Evolutionary conservation across 2,329 filamentous ascomycete species (phyloP).

Genomic region (Alternaria infectoria): DNA sequence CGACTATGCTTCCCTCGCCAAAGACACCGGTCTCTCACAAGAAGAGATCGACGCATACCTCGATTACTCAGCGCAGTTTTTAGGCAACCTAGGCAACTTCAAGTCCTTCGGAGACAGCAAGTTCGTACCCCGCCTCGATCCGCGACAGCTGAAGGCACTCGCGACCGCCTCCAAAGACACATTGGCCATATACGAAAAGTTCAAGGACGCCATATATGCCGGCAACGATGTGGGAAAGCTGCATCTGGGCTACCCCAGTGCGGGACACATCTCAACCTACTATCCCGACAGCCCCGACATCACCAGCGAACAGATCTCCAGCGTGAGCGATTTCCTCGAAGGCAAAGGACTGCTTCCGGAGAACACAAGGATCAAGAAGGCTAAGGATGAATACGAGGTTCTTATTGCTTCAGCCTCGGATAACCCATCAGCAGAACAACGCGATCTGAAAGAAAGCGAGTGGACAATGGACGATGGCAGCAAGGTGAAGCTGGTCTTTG

Average conservation of each 20-base stretch:
- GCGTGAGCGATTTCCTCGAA: constrained; percentile 56
- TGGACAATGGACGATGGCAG: constrained; percentile 56
- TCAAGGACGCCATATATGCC: constrained; percentile 56
- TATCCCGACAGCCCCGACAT: constrained; percentile 58
- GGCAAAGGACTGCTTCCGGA: constrained; percentile 55
- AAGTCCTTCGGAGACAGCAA: constrained; percentile 59
- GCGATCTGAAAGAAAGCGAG: constrained; percentile 53
- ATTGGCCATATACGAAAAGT: constrained; percentile 49
- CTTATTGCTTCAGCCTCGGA: constrained; percentile 56
- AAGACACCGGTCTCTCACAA: constrained; percentile 50
- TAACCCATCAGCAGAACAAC: constrained; percentile 47
- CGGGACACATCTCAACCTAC: constrained; percentile 58
- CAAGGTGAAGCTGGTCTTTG: constrained; percentile 54
- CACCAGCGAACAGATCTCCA: constrained; percentile 56
- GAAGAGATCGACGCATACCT: constrained; percentile 48
- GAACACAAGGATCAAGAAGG: constrained; percentile 58
- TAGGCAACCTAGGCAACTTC: constrained; percentile 63
- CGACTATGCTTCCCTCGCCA: constrained; percentile 55
- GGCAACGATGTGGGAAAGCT: constrained; percentile 50
- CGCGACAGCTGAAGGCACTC: constrained; percentile 53
- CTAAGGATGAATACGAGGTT: constrained; percentile 53
- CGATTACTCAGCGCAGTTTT: constrained; percentile 53
- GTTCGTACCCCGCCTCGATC: constrained; percentile 57
- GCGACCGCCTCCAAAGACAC: constrained; percentile 50
- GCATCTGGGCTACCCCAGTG: constrained; percentile 58